Evolutionary conservation across 768 basidiomycete genomes (phyloP).

Genomic region (Russula compacta): DNA sequence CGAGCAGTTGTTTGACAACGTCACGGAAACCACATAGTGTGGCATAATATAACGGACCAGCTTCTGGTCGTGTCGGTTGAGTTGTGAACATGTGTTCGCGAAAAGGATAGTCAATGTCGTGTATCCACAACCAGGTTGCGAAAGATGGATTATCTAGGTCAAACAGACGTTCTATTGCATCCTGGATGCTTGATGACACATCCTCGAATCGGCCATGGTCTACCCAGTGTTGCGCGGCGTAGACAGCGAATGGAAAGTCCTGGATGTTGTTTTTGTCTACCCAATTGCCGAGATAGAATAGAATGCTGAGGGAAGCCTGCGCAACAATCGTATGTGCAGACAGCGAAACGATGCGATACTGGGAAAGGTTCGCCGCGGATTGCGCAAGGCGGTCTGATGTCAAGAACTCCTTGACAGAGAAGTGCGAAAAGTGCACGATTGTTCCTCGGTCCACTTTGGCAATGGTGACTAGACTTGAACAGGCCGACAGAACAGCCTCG

Average conservation of each 20-base stretch:
- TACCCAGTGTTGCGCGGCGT: background rate
- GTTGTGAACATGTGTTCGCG: background rate
- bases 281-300: background rate
- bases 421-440: background rate
- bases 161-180: background rate
- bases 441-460: background rate
- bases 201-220: background rate
- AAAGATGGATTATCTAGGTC: background rate
- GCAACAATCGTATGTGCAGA: background rate
- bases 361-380: background rate
- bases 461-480: background rate
- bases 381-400: background rate
- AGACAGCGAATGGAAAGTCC: background rate
- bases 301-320: background rate
- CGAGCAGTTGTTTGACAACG: background rate
- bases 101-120: background rate
- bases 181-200: background rate
- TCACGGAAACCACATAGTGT: background rate
- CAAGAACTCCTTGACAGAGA: conserved; percentile 4
- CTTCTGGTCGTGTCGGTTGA: background rate
- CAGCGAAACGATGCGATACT: background rate
- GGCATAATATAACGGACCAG: background rate
- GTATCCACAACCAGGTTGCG: background rate
- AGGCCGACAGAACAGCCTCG: background rate
- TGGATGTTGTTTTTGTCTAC: background rate